These are phyloP conservation scores for Syncephalastrum racemosum DNA, from an alignment of 371 early-diverging fungal species.

Conservation along the genomic window DNA sequence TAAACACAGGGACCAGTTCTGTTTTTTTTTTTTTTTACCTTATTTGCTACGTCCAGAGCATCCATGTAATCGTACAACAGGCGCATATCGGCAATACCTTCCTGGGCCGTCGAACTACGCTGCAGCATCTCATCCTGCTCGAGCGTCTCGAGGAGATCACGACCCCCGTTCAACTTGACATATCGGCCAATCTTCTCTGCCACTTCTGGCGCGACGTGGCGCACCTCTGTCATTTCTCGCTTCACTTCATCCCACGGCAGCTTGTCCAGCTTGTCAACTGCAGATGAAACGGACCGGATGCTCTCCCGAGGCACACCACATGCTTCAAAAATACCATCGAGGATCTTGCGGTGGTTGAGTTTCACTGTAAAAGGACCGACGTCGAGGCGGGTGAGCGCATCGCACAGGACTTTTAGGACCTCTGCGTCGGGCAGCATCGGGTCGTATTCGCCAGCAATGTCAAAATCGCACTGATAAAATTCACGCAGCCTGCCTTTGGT, in stretches of 20 bases:
- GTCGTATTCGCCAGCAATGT: slow-evolving; percentile 96
- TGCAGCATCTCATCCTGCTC: slow-evolving; percentile 62
- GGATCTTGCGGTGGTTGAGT: slow-evolving; percentile 96
- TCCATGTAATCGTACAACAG: slow-evolving; percentile 85
- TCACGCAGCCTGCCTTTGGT: slow-evolving; percentile 99
- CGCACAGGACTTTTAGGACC: slow-evolving; percentile 81
- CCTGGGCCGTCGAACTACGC: slow-evolving; percentile 70
- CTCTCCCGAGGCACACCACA: slow-evolving; percentile 92
- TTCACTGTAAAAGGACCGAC: slow-evolving; percentile 88
- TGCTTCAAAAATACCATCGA: slow-evolving; percentile 95
- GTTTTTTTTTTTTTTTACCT: slow-evolving; percentile 26
- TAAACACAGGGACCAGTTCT: not conserved
- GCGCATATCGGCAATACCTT: slow-evolving; percentile 89
- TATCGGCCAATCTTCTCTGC: slow-evolving; percentile 92
- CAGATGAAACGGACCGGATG: slow-evolving; percentile 92
- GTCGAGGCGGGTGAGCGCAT: slow-evolving; percentile 77
- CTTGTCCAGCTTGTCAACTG: slow-evolving; percentile 98
- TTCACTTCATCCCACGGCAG: slow-evolving; percentile 94
- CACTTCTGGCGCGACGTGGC: slow-evolving; percentile 75
- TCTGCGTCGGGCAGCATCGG: slow-evolving; percentile 98
- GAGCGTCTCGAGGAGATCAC: slow-evolving; percentile 76
- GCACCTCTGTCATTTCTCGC: slow-evolving; percentile 93
- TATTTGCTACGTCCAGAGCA: slow-evolving; percentile 73
- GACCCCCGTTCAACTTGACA: slow-evolving; percentile 80
- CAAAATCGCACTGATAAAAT: slow-evolving; percentile 99